Evolutionary conservation across 192 early-diverging fungal species (phyloP), one percentile per base, ranked within the genome.

Genomic region (Coemansia pectinata): DNA sequence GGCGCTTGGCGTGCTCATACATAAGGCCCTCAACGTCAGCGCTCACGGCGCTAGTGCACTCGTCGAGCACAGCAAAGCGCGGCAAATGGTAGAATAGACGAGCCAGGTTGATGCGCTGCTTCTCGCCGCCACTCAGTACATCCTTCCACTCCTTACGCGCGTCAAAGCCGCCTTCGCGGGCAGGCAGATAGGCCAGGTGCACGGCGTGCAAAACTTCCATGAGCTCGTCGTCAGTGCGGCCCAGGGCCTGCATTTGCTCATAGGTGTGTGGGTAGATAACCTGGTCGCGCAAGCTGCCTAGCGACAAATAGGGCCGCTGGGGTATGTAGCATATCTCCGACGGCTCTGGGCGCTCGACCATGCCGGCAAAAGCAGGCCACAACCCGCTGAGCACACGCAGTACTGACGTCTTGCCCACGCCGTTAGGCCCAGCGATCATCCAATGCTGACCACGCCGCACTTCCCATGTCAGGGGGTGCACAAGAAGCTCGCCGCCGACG

Each of bases 271-370:
- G 98, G 76, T 99, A 99, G 69, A 97, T 96, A 66, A 99, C 87
- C 87, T 98, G 96, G 78, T 98, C 96, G 31, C 98, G 90, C 65
- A 99, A 85, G 19, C 91, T 97, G 42, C 98, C 96, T 42, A 95
- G 77, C 65, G 95, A 88, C 25, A 99, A 83, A 67, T 99, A 99
- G 15, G 98, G 94, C 40, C 95, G 88, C 81, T 99, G 98, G 33
- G 98, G 96, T 59, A 99, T 93, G 85, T 98, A 99, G 70, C 96
- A 93, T 70, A 99, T 95, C 78, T 93, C 92, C 55, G 89, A 85
- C 40, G 88, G 89, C 66, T 90, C 79, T 5, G 92, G 93, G 38
- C 84, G 88, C 64, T 89, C 88, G 57, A 92, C 86, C 2, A 87
- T 84, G 61, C 92, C 89, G 31, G 88, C 93, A 86, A 93, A 97